phyloP scores from a whole-genome alignment of 352 stramenopile species.

The Pythium aphanidermatum region DNA sequence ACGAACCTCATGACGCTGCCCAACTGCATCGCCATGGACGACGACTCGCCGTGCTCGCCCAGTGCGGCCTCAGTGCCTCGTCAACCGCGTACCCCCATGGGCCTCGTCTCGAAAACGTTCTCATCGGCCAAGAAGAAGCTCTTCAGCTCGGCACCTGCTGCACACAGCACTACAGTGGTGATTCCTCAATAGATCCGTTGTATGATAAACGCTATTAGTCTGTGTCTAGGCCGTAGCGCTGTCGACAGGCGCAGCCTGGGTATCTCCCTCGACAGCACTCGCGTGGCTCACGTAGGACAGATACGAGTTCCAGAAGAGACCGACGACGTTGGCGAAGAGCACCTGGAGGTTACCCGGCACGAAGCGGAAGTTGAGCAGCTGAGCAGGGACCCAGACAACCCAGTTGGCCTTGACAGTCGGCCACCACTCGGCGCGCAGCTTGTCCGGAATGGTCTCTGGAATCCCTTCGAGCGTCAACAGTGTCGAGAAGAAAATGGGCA shows the following conservation, averaged over 20 bases:
- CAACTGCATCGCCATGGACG: conserved; percentile 35
- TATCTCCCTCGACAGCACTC: not conserved
- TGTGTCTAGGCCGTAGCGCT: too few relatives aligned
- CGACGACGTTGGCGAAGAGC: conserved; percentile 78
- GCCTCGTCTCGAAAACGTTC: conserved; percentile 48
- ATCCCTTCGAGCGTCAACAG: conserved; percentile 62
- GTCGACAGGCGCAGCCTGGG: too few relatives aligned
- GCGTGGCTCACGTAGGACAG: conserved; percentile 71
- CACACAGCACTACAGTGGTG: conserved; percentile 27
- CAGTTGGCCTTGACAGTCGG: conserved; percentile 70
- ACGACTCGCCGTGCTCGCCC: too few relatives aligned
- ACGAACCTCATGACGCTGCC: conserved; percentile 57
- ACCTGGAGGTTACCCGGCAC: conserved; percentile 71
- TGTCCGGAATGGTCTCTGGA: conserved; percentile 41
- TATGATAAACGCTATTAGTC: too few relatives aligned
- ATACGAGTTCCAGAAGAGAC: conserved; percentile 81
- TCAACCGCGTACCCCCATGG: conserved; percentile 22
- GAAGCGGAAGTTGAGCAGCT: conserved; percentile 80
- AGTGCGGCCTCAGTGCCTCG: not conserved
- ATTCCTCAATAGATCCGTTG: conserved; percentile 20
- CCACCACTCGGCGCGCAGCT: conserved; percentile 76
- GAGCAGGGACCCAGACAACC: conserved; percentile 72
- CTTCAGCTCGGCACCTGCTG: conserved; percentile 18
- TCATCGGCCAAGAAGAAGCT: conserved; percentile 55
- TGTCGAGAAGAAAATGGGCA: conserved; percentile 66